Percentiles rank a stretch among this genome's conserved stretches.
phyloP scores from a whole-genome alignment of 2,329 filamentous ascomycete species.

The Aspergillus eucalypticola region DNA sequence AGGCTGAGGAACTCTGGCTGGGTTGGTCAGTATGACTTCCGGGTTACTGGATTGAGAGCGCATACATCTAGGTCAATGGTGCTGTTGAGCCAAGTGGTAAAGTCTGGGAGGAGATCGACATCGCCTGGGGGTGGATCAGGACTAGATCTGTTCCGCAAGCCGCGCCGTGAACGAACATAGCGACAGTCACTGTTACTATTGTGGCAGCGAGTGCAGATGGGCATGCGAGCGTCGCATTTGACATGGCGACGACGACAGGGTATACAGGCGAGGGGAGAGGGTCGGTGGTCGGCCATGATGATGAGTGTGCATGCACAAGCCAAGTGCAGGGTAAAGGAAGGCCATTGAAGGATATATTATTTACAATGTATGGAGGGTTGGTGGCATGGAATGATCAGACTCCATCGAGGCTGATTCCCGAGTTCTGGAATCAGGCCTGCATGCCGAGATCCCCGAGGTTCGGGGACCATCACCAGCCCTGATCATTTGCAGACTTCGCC shows the following conservation, averaged over 20 bases:
- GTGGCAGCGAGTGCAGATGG: conserved; percentile 44
- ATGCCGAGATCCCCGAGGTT: conserved; percentile 22
- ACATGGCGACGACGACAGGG: conserved; percentile 40
- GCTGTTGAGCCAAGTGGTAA: not conserved
- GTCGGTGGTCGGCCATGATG: conserved; percentile 9
- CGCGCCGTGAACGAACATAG: conserved; percentile 51
- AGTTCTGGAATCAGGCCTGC: conserved; percentile 5
- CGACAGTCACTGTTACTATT: conserved; percentile 46
- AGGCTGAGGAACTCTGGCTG: conserved; percentile 6
- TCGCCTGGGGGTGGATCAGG: conserved; percentile 13
- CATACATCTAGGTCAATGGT: not conserved
- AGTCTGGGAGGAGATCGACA: conserved; percentile 3
- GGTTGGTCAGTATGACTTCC: not conserved
- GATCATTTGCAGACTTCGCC: not conserved
- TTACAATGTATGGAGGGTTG: not conserved
- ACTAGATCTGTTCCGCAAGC: conserved; percentile 22
- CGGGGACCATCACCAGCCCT: conserved; percentile 18
- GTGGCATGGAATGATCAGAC: not conserved
- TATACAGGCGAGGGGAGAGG: conserved; percentile 27
- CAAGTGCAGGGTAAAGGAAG: no score
- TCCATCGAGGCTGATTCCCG: not conserved
- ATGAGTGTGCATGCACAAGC: no score
- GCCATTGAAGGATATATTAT: conserved; percentile 1
- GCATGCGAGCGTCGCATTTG: conserved; percentile 49
- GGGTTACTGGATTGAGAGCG: not conserved